phyloP scores from a whole-genome alignment of 2,329 filamentous ascomycete species.

The Domatiomyces catenatus region DNA sequence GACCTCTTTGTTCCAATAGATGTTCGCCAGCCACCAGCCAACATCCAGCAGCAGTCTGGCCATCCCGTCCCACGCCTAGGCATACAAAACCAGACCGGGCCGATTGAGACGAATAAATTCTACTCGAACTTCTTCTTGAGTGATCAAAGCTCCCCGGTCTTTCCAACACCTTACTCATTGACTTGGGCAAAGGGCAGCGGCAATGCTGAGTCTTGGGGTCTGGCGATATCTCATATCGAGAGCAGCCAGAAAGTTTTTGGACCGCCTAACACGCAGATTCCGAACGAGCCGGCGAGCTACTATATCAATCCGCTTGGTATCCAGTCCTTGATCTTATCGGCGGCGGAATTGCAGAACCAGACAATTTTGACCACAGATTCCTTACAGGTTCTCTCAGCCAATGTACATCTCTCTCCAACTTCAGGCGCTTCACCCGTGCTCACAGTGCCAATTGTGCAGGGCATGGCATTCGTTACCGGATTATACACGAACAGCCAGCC shows the following conservation, averaged over 20 bases:
- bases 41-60: conserved; percentile 25
- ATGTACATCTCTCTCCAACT: conserved; percentile 50
- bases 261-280: conserved; percentile 34
- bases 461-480: conserved; percentile 74
- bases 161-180: conserved; percentile 60
- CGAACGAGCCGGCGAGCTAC: conserved; percentile 47
- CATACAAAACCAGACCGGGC: conserved; percentile 19
- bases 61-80: conserved; percentile 28
- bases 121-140: conserved; percentile 69
- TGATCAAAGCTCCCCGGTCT: conserved; percentile 52
- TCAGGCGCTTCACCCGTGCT: conserved; percentile 44
- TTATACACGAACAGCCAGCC: conserved; percentile 58
- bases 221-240: conserved; percentile 62
- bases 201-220: conserved; percentile 53
- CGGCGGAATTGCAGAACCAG: conserved; percentile 49
- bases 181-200: conserved; percentile 52
- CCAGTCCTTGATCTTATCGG: conserved; percentile 66
- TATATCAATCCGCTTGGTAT: conserved; percentile 72
- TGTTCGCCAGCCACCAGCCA: conserved; percentile 24
- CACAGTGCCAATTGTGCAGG: conserved; percentile 71
- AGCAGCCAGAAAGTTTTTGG: conserved; percentile 53
- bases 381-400: conserved; percentile 42
- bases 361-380: conserved; percentile 43
- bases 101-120: conserved; percentile 41
- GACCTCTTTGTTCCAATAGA: conserved; percentile 30